Evolutionary conservation across 371 early-diverging fungal species (phyloP), one percentile per base, ranked within the genome.

Genomic region (Mucor indicus): DNA sequence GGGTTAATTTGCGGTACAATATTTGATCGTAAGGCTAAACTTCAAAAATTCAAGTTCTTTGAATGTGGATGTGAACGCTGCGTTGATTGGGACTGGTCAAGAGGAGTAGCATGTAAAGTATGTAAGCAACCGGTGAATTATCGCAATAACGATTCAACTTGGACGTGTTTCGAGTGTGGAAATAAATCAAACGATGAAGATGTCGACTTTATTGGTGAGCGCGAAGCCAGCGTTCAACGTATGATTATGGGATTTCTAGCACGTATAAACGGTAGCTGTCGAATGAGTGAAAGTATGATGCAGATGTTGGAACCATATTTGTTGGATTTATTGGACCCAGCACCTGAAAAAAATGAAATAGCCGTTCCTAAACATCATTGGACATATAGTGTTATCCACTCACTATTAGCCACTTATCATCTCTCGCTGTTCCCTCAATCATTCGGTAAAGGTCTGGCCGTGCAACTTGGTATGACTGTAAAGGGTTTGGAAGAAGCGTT

Each of bases 1-100:
- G 75, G 75, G 9, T 41, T 75, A 17, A 40, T 75, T 6, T 71
- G 69, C 38, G 75, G 75, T 1, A 60, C 67, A 4, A 60, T 58
- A 3, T 27, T 41, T 8, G 37, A 53, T 32, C 69, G 75, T 11
- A 64, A 49, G 13, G 57, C 48, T 1, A 71, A 71, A 23, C 42
- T 71, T 1, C 45, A 55, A 33, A 54, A 64, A 23, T 75, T 61
- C 57, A 75, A 75, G 27, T 75, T 75, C 50, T 75, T 75, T 23
- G 44, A 57, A 2, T 75, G 75, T 38, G 42, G 53, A 7, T 75
- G 75, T 31, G 59, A 57, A 9, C 64, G 75, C 13, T 75, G 75
- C 43, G n/a, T 38, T 1, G 63, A 64, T 25, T 60, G 50, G 53
- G 67, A 73, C 43, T 67, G 69, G 62, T 49, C 62, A 15, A 38